These are phyloP conservation scores for Pythium coloratum DNA, from an alignment of 352 stramenopile species.

Conservation along the genomic window DNA sequence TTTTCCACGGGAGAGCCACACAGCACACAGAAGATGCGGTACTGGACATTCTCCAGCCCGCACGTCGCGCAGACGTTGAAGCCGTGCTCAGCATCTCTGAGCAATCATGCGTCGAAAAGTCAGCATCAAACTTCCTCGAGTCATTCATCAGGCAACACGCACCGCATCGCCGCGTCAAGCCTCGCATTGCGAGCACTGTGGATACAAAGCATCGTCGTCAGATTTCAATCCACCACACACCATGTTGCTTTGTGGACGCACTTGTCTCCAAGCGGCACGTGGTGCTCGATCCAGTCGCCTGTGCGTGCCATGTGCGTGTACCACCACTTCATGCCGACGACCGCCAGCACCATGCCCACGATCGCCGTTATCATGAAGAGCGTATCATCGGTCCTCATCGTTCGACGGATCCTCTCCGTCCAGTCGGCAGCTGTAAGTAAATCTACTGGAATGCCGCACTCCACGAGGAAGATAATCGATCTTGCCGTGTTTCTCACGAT, in stretches of 20 bases:
- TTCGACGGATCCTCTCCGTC: neutral
- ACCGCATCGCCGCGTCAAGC: constrained; percentile 14
- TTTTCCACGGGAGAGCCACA: constrained; percentile 4
- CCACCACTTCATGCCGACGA: constrained; percentile 2
- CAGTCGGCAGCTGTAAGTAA: too few relatives aligned
- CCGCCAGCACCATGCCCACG: neutral
- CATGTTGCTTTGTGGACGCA: neutral
- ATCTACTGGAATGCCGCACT: too few relatives aligned
- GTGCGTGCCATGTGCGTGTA: neutral
- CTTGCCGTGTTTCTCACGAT: too few relatives aligned
- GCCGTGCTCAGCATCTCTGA: constrained; percentile 15
- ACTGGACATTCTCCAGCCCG: constrained; percentile 13
- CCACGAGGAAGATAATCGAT: too few relatives aligned
- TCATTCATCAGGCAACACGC: neutral
- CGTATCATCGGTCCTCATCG: neutral
- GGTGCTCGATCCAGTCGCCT: constrained; percentile 12
- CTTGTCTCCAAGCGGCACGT: constrained; percentile 17
- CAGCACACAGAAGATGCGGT: constrained; percentile 17
- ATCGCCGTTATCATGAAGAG: neutral
- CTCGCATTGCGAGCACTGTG: constrained; percentile 8
- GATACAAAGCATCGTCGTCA: neutral
- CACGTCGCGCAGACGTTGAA: constrained; percentile 19
- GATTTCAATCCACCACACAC: neutral
- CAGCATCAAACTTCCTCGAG: neutral
- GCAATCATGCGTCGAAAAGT: neutral